A percentile compares a stretch with the other conserved stretches of the same genome.
Conservation (phyloP, 495 filamentous ascomycete species). For the Penicillium herquei region DNA sequence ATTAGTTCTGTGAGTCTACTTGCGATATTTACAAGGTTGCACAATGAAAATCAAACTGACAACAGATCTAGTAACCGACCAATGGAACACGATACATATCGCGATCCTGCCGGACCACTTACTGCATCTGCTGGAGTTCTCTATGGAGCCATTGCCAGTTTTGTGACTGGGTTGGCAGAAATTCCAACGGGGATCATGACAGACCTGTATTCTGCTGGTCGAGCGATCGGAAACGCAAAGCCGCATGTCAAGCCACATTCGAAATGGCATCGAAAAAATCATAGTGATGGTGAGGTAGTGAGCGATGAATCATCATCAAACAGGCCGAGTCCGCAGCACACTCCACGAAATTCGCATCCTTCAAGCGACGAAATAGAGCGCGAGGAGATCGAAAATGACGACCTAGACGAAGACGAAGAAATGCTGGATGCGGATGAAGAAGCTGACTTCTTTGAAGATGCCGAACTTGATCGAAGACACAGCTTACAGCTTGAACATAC, state of each 20-base stretch:
- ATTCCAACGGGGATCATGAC: conserved; percentile 71
- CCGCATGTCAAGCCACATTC: conserved; percentile 29
- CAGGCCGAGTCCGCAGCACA: not conserved
- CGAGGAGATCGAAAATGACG: not conserved
- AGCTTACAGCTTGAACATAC: conserved; percentile 16
- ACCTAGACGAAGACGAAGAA: not conserved
- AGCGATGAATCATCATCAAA: conserved; percentile 3
- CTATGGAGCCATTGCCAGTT: conserved; percentile 67
- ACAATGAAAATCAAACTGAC: not conserved
- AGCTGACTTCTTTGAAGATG: not conserved
- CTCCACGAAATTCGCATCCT: not conserved
- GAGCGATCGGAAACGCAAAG: conserved; percentile 54
- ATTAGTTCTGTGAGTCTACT: conserved; percentile 61
- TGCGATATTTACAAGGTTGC: not conserved
- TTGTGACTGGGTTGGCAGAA: conserved; percentile 80
- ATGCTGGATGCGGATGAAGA: not conserved
- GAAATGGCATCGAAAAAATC: conserved; percentile 10
- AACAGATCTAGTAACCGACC: conserved; percentile 54
- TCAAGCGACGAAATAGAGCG: not conserved
- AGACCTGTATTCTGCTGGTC: conserved; percentile 55
- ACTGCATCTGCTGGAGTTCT: conserved; percentile 70
- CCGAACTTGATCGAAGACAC: not conserved
- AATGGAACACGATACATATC: conserved; percentile 68
- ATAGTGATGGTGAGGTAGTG: not conserved
- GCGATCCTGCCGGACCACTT: conserved; percentile 70